Evolutionary conservation across 768 basidiomycete genomes (phyloP).

Genomic region (Tricholoma matsutake): DNA sequence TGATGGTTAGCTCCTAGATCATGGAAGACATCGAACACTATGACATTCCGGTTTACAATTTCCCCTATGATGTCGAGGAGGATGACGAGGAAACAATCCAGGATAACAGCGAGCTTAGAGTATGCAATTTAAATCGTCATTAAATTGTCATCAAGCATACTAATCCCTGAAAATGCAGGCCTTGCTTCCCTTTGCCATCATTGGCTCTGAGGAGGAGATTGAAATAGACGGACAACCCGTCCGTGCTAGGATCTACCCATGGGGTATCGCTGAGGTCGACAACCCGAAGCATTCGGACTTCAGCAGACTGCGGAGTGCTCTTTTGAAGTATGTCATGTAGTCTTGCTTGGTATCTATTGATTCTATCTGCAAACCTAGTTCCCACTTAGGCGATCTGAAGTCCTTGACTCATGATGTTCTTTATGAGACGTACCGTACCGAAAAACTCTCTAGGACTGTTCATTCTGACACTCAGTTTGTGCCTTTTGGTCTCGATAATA

Average conservation of each 20-base stretch:
- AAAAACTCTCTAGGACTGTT: slow-evolving; percentile 91
- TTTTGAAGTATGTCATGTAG: slow-evolving; percentile 66
- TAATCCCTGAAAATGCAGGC: slow-evolving; percentile 43
- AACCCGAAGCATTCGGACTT: slow-evolving; percentile 99
- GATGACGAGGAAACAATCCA: slow-evolving; percentile 98
- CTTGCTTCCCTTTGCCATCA: slow-evolving; percentile 93
- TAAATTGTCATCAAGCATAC: slow-evolving; percentile 2
- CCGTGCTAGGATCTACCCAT: slow-evolving; percentile 94
- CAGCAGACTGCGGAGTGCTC: slow-evolving; percentile 84
- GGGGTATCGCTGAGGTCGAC: slow-evolving; percentile 98
- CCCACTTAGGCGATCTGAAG: slow-evolving; percentile 94
- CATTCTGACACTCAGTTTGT: slow-evolving; percentile 71
- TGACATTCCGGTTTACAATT: slow-evolving; percentile 98
- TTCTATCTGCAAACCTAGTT: slow-evolving; percentile 41
- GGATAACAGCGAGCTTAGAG: slow-evolving; percentile 94
- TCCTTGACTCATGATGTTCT: slow-evolving; percentile 90
- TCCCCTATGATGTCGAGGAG: slow-evolving; percentile 98
- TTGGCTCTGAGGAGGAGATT: slow-evolving; percentile 96
- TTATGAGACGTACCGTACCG: slow-evolving; percentile 96
- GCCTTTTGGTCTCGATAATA: slow-evolving; percentile 8
- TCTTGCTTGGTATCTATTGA: not conserved
- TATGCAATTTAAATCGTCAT: slow-evolving; percentile 32
- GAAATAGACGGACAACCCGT: slow-evolving; percentile 89
- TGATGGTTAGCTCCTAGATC: slow-evolving; percentile 51
- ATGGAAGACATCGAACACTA: slow-evolving; percentile 99